phyloP scores from a whole-genome alignment of 345 rosid species.

The Hevea brasiliensis region DNA sequence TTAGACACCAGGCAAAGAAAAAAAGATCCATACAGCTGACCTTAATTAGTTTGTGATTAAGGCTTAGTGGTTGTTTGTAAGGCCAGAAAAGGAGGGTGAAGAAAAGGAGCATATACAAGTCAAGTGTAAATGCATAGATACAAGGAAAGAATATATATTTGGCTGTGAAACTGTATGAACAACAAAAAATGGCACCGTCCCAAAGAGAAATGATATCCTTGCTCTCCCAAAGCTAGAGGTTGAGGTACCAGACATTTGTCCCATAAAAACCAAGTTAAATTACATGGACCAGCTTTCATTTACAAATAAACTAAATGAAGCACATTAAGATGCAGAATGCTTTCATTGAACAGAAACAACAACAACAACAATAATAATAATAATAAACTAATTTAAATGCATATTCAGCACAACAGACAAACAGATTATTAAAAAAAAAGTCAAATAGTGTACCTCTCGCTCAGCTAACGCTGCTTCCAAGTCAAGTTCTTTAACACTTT shows the following conservation, averaged over 20 bases:
- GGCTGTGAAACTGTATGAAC: neutral
- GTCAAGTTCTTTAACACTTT: constrained; percentile 88
- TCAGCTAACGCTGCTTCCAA: constrained; percentile 88
- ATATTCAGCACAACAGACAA: neutral
- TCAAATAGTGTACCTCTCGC: constrained; percentile 58
- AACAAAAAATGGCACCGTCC: neutral
- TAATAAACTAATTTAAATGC: too few species aligned
- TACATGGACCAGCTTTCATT: too few species aligned
- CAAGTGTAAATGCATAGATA: neutral
- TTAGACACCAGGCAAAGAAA: too few species aligned
- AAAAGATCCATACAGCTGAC: too few species aligned
- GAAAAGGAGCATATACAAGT: neutral
- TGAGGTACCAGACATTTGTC: neutral
- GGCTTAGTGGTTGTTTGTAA: too few species aligned
- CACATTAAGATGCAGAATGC: too few species aligned
- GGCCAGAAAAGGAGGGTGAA: too few species aligned
- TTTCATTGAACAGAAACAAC: too few species aligned
- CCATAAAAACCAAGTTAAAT: too few species aligned
- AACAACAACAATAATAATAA: neutral
- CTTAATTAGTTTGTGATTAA: too few species aligned
- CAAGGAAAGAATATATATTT: neutral
- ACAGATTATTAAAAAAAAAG: neutral
- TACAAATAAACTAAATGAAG: too few species aligned
- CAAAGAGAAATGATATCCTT: neutral
- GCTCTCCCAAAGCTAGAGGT: neutral